phyloP scores from a whole-genome alignment of 1,139 yeast genomes.

The Pichia sp. region DNA sequence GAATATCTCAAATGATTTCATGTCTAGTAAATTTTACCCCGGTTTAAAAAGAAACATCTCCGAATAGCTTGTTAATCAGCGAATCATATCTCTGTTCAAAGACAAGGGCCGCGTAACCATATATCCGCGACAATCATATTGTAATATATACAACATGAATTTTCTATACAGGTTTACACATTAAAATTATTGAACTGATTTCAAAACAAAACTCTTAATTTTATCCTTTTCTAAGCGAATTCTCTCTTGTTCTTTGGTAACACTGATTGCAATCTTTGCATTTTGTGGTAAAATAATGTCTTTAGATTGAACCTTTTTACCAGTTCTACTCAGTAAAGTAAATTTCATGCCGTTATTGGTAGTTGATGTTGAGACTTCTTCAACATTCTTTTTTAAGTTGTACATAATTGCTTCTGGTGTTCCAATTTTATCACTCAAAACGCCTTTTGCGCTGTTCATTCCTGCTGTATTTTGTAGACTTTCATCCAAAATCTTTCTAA shows the following conservation, averaged over 20 bases:
- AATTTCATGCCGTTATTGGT: constrained; percentile 33
- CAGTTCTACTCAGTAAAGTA: constrained; percentile 46
- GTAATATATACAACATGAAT: neutral
- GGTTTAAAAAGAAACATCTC: no score
- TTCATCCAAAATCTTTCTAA: constrained; percentile 43
- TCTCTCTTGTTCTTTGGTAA: constrained; percentile 32
- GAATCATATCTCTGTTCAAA: neutral
- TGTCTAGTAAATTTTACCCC: no score
- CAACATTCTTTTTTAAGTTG: constrained; percentile 5
- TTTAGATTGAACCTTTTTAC: constrained; percentile 41
- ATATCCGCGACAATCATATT: neutral
- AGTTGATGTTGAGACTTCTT: constrained; percentile 18
- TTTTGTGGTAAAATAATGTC: constrained; percentile 44
- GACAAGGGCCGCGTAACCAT: neutral
- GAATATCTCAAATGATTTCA: no score
- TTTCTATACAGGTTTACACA: neutral
- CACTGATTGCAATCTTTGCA: constrained; percentile 42
- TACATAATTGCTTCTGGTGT: constrained; percentile 13
- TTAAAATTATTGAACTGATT: neutral
- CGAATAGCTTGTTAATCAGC: no score
- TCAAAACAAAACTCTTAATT: constrained; percentile 37
- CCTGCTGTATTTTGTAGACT: constrained; percentile 26
- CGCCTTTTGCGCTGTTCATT: neutral
- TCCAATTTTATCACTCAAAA: constrained; percentile 21
- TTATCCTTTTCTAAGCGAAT: constrained; percentile 35